Evolutionary conservation across 176 grass and related monocot genomes (phyloP).

Genomic region (Rhipidocladum racemiflorum): DNA sequence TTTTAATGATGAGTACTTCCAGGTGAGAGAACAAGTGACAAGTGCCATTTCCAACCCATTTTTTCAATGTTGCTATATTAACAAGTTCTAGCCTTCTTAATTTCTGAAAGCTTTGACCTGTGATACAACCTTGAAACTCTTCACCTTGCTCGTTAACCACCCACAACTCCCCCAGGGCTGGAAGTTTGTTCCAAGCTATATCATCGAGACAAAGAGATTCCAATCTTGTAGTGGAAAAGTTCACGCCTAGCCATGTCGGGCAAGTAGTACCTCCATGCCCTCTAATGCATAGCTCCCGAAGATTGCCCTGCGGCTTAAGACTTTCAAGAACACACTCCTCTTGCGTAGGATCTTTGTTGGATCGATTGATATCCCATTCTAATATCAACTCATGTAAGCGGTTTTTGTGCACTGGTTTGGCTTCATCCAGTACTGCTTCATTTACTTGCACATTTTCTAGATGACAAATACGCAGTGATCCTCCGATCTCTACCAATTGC

Average conservation of each 20-base stretch:
- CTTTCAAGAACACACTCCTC: neutral
- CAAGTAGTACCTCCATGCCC: neutral
- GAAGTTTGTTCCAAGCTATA: neutral
- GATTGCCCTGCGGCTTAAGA: neutral
- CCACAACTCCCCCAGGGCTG: neutral
- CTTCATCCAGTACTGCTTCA: neutral
- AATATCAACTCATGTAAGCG: neutral
- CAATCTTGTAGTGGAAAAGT: neutral
- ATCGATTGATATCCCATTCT: neutral
- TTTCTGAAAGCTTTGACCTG: neutral
- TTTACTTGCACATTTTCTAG: neutral
- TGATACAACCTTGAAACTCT: no score
- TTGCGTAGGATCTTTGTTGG: rapidly evolving
- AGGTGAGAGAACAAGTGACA: neutral
- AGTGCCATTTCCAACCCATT: neutral
- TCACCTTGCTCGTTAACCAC: neutral
- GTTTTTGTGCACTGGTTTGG: neutral
- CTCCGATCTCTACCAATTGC: neutral
- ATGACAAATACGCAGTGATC: neutral
- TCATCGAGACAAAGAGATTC: neutral
- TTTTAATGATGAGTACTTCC: neutral
- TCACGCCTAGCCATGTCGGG: neutral
- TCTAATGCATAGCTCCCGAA: neutral
- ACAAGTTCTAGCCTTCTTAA: neutral
- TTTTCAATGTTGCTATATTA: neutral